Evolutionary conservation across 257 asterid species (phyloP).

Genomic region (Solanum ahanhuiri): DNA sequence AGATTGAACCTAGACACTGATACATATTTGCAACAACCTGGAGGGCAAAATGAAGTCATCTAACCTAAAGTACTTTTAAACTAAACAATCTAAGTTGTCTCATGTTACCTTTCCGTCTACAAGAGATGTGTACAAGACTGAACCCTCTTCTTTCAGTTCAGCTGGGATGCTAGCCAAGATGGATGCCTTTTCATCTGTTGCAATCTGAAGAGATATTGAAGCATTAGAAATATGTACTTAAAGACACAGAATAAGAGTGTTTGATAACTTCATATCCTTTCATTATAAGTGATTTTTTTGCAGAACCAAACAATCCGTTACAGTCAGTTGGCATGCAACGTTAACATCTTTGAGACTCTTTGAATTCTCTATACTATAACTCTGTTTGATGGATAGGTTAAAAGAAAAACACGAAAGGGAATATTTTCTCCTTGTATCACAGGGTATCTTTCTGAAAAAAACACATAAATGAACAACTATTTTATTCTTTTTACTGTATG

Average conservation of each 20-base stretch:
- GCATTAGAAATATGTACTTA: not conserved
- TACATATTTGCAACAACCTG: not conserved
- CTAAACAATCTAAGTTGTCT: conserved; percentile 9
- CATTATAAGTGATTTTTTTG: not conserved
- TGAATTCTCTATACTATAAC: not conserved
- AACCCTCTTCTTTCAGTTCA: conserved; percentile 64
- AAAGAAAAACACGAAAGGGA: not conserved
- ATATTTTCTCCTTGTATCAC: not conserved
- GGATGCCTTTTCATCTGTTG: conserved; percentile 64
- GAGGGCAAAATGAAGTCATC: not conserved
- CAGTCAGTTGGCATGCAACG: not conserved
- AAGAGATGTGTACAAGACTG: conserved; percentile 68
- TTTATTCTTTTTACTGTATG: not conserved
- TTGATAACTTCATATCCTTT: not conserved
- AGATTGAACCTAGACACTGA: not conserved
- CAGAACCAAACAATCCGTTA: not conserved
- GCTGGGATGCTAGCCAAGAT: conserved; percentile 72
- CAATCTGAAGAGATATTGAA: conserved; percentile 43
- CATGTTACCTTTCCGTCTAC: conserved; percentile 72
- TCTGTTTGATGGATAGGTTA: not conserved
- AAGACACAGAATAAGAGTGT: not conserved
- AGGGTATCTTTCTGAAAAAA: not conserved
- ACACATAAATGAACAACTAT: not conserved
- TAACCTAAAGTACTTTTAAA: not conserved
- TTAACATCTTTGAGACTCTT: not conserved